These are phyloP conservation scores for Candida wancherniae DNA, from an alignment of 805 yeast species.

Conservation along the genomic window DNA sequence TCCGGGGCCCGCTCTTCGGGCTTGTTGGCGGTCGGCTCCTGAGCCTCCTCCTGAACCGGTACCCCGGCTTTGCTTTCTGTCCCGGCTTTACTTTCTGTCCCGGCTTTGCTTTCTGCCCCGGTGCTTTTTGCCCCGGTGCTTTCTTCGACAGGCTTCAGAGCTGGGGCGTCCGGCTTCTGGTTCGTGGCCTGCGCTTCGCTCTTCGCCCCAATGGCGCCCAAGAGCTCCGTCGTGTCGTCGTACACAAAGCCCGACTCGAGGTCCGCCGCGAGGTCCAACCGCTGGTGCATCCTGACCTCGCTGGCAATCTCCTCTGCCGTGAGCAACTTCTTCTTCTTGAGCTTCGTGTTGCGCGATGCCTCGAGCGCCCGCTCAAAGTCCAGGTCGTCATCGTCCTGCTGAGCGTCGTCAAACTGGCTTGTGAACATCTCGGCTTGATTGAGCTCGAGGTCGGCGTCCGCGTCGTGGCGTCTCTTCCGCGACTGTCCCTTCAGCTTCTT, in stretches of 20 bases:
- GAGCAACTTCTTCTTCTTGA: slow-evolving; percentile 21
- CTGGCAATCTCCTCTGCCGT: slow-evolving; percentile 34
- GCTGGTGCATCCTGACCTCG: slow-evolving; percentile 27
- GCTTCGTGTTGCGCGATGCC: slow-evolving; percentile 26
- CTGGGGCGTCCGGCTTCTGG: no score
- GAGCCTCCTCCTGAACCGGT: no score
- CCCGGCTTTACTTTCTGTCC: not conserved
- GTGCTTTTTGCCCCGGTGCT: no score
- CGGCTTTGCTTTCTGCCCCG: no score
- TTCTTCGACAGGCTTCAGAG: no score
- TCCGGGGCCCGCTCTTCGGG: no score
- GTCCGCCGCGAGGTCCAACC: slow-evolving; percentile 16
- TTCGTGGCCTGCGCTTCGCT: no score
- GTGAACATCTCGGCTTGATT: slow-evolving; percentile 24
- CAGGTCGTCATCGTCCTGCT: slow-evolving; percentile 25
- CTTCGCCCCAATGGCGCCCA: slow-evolving; percentile 18
- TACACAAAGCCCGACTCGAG: slow-evolving; percentile 15
- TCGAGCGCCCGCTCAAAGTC: slow-evolving; percentile 30
- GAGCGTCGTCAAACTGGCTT: slow-evolving; percentile 17
- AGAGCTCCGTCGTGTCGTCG: slow-evolving; percentile 41
- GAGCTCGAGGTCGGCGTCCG: slow-evolving; percentile 24
- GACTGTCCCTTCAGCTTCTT: slow-evolving; percentile 21
- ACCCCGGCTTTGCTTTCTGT: no score
- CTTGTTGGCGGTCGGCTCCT: no score
- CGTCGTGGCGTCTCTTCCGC: slow-evolving; percentile 16